These are phyloP conservation scores for Chloridella minuta DNA, from an alignment of 352 stramenopile species.

Conservation along the genomic window DNA sequence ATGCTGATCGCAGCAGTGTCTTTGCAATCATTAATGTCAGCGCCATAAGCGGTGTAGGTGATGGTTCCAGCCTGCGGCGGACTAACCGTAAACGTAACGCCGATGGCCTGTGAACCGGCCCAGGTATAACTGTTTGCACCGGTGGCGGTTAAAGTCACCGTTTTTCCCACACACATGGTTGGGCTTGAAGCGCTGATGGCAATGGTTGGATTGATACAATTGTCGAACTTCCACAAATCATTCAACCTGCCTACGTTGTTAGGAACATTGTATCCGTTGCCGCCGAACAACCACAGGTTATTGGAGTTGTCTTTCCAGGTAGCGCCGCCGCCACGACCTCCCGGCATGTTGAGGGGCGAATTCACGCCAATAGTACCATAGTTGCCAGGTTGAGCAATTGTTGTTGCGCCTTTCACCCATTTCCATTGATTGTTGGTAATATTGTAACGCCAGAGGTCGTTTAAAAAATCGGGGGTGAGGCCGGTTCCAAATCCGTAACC, in stretches of 20 bases:
- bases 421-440: background rate
- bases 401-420: background rate
- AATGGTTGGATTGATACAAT: background rate
- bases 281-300: background rate
- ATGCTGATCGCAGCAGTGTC: no score
- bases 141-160: background rate
- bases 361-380: background rate
- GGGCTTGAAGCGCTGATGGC: background rate
- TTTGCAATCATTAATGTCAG: background rate
- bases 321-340: background rate
- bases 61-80: no score
- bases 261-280: background rate
- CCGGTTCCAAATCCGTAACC: no score
- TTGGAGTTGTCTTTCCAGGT: background rate
- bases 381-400: background rate
- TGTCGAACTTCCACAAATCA: background rate
- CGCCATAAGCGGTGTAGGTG: background rate
- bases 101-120: no score
- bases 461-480: no score
- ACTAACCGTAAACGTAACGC: no score
- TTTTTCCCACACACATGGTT: background rate
- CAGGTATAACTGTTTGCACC: background rate
- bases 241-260: background rate
- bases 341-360: background rate
- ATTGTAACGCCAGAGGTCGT: background rate